Evolutionary conservation across 2,329 filamentous ascomycete genomes (phyloP).

Genomic region (Diaporthe velutina): DNA sequence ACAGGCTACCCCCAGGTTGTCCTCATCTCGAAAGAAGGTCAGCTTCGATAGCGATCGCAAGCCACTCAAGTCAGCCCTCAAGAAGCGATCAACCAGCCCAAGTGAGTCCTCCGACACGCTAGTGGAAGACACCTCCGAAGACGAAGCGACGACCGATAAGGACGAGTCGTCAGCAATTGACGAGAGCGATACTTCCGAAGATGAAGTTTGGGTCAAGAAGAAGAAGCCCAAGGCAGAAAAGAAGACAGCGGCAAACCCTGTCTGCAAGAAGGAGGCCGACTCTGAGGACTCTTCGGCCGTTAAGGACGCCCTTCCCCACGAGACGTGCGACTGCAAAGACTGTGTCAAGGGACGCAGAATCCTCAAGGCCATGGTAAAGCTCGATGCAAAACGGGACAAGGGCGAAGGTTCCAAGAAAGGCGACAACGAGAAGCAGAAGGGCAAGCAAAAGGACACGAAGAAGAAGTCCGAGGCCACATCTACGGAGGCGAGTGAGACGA

Average conservation of each 20-base stretch:
- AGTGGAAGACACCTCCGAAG: conserved; percentile 43
- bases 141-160: conserved; percentile 29
- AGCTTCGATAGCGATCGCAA: conserved; percentile 52
- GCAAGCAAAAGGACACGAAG: conserved; percentile 43
- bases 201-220: conserved; percentile 9
- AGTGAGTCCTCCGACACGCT: conserved; percentile 39
- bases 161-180: conserved; percentile 37
- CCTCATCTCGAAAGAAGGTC: conserved; percentile 54
- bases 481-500: conserved; percentile 32
- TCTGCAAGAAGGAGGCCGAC: conserved; percentile 35
- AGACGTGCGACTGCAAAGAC: conserved; percentile 51
- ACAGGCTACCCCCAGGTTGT: not conserved
- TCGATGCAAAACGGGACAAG: conserved; percentile 27
- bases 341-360: conserved; percentile 47
- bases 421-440: conserved; percentile 18
- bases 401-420: conserved; percentile 1
- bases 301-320: conserved; percentile 51
- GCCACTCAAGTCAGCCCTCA: conserved; percentile 54
- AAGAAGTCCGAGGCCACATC: conserved; percentile 34
- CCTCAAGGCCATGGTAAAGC: conserved; percentile 41
- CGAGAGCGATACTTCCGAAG: conserved; percentile 35
- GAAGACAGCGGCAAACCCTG: conserved; percentile 35
- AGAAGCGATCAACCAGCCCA: conserved; percentile 45
- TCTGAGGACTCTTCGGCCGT: conserved; percentile 36
- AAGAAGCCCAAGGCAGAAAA: conserved; percentile 37